A percentile compares a stretch with the other conserved stretches of the same genome.
Conservation (phyloP, 2,329 filamentous ascomycete genomes). For the Colletotrichum cereale region DNA sequence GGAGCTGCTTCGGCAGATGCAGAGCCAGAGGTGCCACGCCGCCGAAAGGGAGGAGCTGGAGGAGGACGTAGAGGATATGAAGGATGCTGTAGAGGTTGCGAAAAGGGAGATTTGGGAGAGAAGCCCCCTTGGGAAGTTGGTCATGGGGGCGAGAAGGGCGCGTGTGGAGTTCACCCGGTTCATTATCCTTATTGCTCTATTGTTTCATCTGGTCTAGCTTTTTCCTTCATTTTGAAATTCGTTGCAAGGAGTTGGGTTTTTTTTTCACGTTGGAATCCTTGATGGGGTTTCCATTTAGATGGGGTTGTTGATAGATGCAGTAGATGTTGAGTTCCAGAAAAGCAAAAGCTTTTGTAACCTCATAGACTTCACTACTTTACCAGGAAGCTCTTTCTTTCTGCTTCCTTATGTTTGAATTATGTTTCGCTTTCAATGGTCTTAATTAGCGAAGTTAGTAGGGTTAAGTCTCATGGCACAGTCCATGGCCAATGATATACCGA, state of each 20-base stretch:
- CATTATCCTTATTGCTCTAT: not conserved
- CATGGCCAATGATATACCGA: not conserved
- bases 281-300: not conserved
- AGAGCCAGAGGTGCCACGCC: not conserved
- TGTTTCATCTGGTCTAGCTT: not conserved
- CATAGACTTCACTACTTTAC: no score
- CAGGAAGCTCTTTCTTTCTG: not conserved
- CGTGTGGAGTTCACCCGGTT: not conserved
- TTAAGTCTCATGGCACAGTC: not conserved
- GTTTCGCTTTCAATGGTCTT: not conserved
- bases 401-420: not conserved
- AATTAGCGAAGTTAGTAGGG: not conserved
- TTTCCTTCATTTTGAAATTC: no score
- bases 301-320: not conserved
- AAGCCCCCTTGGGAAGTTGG: not conserved
- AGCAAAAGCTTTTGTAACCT: no score
- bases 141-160: not conserved
- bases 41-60: not conserved
- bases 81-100: not conserved
- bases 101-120: not conserved
- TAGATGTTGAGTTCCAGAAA: not conserved
- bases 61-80: constrained; percentile 4
- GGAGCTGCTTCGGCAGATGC: constrained; percentile 9
- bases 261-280: no score
- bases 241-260: not conserved